Evolutionary conservation across 768 basidiomycete species (phyloP), one percentile per base, ranked within the genome.

Genomic region (Russula sp.): DNA sequence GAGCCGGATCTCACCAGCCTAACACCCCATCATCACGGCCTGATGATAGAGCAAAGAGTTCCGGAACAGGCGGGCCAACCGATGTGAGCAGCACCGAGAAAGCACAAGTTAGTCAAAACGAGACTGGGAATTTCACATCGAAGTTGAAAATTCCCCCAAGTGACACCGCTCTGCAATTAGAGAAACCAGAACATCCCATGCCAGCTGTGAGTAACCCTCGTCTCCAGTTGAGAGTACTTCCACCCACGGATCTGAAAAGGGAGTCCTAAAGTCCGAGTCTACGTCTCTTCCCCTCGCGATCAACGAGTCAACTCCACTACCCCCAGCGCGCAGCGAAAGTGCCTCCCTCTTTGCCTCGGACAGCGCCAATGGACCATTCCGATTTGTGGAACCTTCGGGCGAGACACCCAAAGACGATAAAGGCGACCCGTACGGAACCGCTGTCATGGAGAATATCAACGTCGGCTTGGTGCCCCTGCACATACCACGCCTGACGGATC

Each of bases 401-500:
- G 26, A 53, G 20, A 61, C 67, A 5, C 67, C 67, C 11, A 54
- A 38, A 30, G n/a, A 22, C 26, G 44, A 46, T 24, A 26, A 61
- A 13, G 59, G 61, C 11, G 32, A 66, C 40, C 60, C 67, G 16
- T 67, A 66, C 60, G 67, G 66, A 18, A 24, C 16, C n/a, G 44
- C 10, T 1, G 2, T 49, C 28, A 42, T 14, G 48, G 67, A 67
- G 28, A 57, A 20, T 5, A 65, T 66, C 50, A 58, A 34, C 32
- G 46, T 69, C 16, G 62, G 68, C 18, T 61, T 16, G 18, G 68
- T 69, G 9, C 32, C 54, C 30, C 55, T 66, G 18, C 48, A 52
- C 50, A 59, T 28, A 18, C 67, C 62, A 26, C 66, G 59, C 22
- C 13, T 63, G 49, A 69, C 68, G 26, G 60, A 62, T 28, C 68